phyloP scores from a whole-genome alignment of 306 rosid species.

The Begonia fuchsioides region DNA sequence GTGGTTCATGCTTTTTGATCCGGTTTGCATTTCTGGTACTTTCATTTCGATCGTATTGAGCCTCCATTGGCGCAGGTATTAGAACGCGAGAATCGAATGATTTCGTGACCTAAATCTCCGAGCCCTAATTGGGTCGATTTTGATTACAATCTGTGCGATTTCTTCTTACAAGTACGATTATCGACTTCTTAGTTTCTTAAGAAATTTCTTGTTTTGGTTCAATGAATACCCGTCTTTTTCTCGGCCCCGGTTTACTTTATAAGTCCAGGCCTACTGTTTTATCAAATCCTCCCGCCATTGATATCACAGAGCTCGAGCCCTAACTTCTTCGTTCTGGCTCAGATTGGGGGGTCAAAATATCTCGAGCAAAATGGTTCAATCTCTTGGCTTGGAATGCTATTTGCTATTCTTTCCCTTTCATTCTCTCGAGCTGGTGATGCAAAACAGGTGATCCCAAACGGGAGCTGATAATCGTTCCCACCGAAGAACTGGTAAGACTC shows the following conservation, averaged over 20 bases:
- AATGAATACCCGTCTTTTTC: background rate
- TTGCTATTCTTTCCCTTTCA: conserved; percentile 91
- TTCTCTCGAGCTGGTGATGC: conserved; percentile 66
- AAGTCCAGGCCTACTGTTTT: background rate
- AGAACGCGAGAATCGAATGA: background rate
- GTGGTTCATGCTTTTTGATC: background rate
- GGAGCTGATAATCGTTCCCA: conserved; percentile 18
- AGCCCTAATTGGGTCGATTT: background rate
- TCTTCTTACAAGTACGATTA: background rate
- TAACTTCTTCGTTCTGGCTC: conserved; percentile 26
- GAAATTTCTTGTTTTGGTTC: background rate
- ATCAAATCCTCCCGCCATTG: background rate
- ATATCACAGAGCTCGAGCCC: conserved; percentile 8
- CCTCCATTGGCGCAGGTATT: background rate
- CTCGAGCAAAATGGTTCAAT: conserved; percentile 85
- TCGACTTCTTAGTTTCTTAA: too few species aligned
- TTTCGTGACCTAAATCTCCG: background rate
- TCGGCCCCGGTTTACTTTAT: background rate
- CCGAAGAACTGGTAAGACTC: conserved; percentile 66
- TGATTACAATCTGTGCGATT: background rate
- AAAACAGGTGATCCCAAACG: conserved; percentile 24
- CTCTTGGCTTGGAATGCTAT: conserved; percentile 91
- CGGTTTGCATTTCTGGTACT: background rate
- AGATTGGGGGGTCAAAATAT: conserved; percentile 73
- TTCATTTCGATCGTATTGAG: background rate